Base-by-base conservation (phyloP, 495 filamentous ascomycete species). In the Ramalina peruviana region DNA sequence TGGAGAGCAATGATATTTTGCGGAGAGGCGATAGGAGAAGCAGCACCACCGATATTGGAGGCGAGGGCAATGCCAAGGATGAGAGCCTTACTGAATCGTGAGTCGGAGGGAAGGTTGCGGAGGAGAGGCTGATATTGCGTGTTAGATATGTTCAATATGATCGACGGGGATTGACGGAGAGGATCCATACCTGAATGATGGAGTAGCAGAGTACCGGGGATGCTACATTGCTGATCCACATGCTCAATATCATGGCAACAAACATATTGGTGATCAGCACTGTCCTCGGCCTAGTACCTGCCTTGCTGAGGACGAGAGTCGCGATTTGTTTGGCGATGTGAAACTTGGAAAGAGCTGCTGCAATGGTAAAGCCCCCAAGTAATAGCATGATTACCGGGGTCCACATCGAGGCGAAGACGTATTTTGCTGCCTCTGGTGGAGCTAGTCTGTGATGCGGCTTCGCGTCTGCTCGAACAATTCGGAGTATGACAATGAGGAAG, bases 151-250 rank as follows among this genome's bases (percentile, higher is more conserved):
- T 40, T 39, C 11, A n/a, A 38, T 46, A 46, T 42, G 30, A 50
- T 41, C 20, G 13, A 46, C 30, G 27, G 52, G 5, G 12, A 16
- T 4, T 50, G 12, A 13, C 12, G 12, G 7, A 7, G 9, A 33
- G 40, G 3, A 43, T 51, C 58, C 67, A 48, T 65, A 83, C 80
- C 72, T 92, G 86, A 54, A 95, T 88, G 63, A 97, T 97, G 15
- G 87, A 93, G 62, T 88, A 97, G 71, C 93, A 99, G 9, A 99
- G 76, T n/a, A 99, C 92, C 0, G 92, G 92, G 4, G 93, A 90
- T 16, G 92, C 92, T 33, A 99, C 92, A 56, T 99, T 99, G 64
- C 85, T 93, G 60, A 99, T 96, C 77, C 93, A 89, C 92, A 99
- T 99, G 56, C 87, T 94, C 36, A 90, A 78, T 60, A 97, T 90